Conservation (phyloP, 352 stramenopile genomes). For the Phytophthora cactorum region DNA sequence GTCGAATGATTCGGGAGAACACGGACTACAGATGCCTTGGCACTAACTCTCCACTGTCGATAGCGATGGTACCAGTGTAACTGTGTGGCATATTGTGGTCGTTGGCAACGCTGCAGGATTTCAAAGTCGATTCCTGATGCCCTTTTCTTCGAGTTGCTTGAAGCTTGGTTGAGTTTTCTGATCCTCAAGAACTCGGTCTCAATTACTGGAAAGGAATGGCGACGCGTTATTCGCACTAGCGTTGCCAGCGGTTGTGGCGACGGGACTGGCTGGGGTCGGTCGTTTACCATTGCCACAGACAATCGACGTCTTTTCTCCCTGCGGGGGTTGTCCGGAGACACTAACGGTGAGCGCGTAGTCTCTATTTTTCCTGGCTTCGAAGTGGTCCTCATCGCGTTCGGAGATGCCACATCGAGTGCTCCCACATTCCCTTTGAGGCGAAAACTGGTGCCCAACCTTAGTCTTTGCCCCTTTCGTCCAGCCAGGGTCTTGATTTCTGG, state of each 20-base stretch:
- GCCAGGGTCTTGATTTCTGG: background rate
- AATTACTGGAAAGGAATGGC: constrained; percentile 56
- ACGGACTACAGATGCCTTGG: background rate
- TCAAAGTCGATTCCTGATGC: constrained; percentile 58
- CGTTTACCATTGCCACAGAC: constrained; percentile 5
- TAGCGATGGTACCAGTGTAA: constrained; percentile 55
- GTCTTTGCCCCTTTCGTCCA: background rate
- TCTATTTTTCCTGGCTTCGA: background rate
- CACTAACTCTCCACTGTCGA: constrained; percentile 33
- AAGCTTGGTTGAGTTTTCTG: constrained; percentile 33
- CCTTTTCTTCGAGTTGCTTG: constrained; percentile 32
- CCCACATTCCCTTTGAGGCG: background rate
- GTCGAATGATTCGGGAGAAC: background rate
- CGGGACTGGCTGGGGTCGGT: background rate
- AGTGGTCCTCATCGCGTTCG: background rate
- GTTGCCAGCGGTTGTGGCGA: constrained; percentile 1
- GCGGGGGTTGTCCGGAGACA: background rate
- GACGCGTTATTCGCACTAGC: constrained; percentile 46
- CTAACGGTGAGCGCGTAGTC: background rate
- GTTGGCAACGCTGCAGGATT: constrained; percentile 50
- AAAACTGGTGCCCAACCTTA: background rate
- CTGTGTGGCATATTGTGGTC: constrained; percentile 53
- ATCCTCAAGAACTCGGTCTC: constrained; percentile 47
- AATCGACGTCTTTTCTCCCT: constrained; percentile 1
- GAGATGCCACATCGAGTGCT: background rate